phyloP scores from a whole-genome alignment of 2,329 filamentous ascomycete species.

The Aspergillus persii region DNA sequence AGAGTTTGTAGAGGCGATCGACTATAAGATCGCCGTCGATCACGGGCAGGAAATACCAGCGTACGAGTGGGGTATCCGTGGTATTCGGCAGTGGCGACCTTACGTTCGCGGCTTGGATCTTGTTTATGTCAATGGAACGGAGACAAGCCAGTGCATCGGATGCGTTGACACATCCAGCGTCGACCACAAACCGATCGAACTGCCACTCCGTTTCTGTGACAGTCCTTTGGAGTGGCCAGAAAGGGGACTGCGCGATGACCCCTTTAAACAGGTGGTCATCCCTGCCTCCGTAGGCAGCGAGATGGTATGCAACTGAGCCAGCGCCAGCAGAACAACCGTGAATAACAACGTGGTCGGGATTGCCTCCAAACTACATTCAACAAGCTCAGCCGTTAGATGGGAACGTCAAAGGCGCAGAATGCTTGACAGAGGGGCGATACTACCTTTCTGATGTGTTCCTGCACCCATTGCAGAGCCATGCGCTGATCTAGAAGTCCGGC shows the following conservation, averaged over 20 bases:
- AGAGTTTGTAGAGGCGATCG: neutral
- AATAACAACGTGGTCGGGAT: constrained; percentile 57
- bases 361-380: constrained; percentile 54
- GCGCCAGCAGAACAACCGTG: constrained; percentile 60
- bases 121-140: constrained; percentile 20
- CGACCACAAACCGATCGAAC: constrained; percentile 45
- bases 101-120: neutral
- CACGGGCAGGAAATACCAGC: neutral
- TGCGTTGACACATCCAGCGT: constrained; percentile 39
- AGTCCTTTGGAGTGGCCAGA: constrained; percentile 44
- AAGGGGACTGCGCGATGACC: constrained; percentile 48
- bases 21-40: neutral
- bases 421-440: neutral
- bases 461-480: constrained; percentile 58
- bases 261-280: constrained; percentile 47
- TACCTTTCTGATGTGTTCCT: constrained; percentile 49
- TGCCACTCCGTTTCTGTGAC: constrained; percentile 45
- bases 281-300: constrained; percentile 50
- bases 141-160: constrained; percentile 44
- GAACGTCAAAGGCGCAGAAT: no score
- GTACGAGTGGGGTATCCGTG: neutral
- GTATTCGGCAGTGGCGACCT: neutral
- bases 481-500: constrained; percentile 62
- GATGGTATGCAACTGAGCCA: constrained; percentile 53
- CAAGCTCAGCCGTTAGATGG: neutral